Evolutionary conservation across 2,329 filamentous ascomycete species (phyloP).

Genomic region (Fragosphaeria purpurea): DNA sequence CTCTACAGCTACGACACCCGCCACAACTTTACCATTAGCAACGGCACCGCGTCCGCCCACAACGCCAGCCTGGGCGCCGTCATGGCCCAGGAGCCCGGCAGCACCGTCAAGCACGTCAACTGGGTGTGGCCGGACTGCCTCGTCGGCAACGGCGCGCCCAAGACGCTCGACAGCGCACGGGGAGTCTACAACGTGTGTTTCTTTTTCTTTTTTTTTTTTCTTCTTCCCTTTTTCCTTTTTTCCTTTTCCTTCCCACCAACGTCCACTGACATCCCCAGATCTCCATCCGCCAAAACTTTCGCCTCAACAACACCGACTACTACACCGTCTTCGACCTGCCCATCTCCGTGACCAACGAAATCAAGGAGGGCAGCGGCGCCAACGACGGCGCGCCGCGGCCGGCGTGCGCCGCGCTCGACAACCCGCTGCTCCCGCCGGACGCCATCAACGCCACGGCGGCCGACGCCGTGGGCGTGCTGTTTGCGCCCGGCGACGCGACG

Average conservation of each 20-base stretch:
- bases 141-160: slow-evolving; percentile 46
- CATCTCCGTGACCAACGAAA: slow-evolving; percentile 57
- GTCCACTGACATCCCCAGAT: slow-evolving; percentile 36
- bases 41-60: slow-evolving; percentile 48
- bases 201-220: no score
- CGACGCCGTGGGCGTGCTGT: slow-evolving; percentile 36
- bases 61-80: slow-evolving; percentile 51
- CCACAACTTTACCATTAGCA: slow-evolving; percentile 59
- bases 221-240: not conserved
- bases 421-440: slow-evolving; percentile 37
- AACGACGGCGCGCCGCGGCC: slow-evolving; percentile 26
- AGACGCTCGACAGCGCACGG: slow-evolving; percentile 36
- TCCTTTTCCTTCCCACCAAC: not conserved
- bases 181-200: slow-evolving; percentile 51
- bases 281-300: slow-evolving; percentile 61
- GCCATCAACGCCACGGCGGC: slow-evolving; percentile 33
- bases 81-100: slow-evolving; percentile 51
- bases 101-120: slow-evolving; percentile 64
- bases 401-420: slow-evolving; percentile 39
- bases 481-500: slow-evolving; percentile 41
- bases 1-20: slow-evolving; percentile 53
- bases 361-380: slow-evolving; percentile 28
- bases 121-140: slow-evolving; percentile 64
- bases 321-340: slow-evolving; percentile 65
- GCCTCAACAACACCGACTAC: slow-evolving; percentile 50